Conservation (phyloP, 202 grass and related monocot genomes). For the Panicum virgatum region DNA sequence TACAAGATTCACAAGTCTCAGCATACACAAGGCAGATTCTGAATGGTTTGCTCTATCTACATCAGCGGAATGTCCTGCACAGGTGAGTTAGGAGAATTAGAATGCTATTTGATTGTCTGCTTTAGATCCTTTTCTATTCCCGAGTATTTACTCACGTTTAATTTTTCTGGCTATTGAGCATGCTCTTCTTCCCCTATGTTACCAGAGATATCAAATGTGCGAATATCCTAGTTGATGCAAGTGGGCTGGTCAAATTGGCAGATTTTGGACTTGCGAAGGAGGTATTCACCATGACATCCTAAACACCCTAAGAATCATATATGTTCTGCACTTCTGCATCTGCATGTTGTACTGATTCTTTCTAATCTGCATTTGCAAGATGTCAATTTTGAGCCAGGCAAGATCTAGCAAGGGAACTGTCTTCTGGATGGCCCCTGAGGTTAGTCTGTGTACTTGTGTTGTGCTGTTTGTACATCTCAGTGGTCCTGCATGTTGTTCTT, state of each 20-base stretch:
- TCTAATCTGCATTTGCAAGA: constrained; percentile 51
- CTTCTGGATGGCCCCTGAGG: constrained; percentile 98
- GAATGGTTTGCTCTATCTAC: constrained; percentile 80
- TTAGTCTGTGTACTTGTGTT: constrained; percentile 39
- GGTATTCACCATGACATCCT: constrained; percentile 39
- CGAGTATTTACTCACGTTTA: background rate
- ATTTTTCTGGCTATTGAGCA: constrained; percentile 4
- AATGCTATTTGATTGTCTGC: background rate
- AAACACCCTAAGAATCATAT: background rate
- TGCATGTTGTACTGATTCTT: constrained; percentile 28
- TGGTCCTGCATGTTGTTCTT: background rate
- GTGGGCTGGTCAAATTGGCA: constrained; percentile 80
- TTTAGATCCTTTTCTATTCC: constrained; percentile 6
- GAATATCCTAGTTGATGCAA: constrained; percentile 87
- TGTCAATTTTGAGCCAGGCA: constrained; percentile 62
- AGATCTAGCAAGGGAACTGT: constrained; percentile 97
- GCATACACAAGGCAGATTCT: constrained; percentile 93
- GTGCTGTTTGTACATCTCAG: constrained; percentile 12
- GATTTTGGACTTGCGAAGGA: constrained; percentile 99
- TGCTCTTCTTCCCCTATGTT: constrained; percentile 14
- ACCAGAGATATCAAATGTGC: constrained; percentile 96
- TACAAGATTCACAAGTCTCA: constrained; percentile 92
- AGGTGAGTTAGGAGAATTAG: constrained; percentile 52
- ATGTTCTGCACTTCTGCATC: constrained; percentile 15
- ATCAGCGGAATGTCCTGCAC: constrained; percentile 77